Conservation (phyloP, 2,329 filamentous ascomycete genomes). For the Hirsutella rhossiliensis region DNA sequence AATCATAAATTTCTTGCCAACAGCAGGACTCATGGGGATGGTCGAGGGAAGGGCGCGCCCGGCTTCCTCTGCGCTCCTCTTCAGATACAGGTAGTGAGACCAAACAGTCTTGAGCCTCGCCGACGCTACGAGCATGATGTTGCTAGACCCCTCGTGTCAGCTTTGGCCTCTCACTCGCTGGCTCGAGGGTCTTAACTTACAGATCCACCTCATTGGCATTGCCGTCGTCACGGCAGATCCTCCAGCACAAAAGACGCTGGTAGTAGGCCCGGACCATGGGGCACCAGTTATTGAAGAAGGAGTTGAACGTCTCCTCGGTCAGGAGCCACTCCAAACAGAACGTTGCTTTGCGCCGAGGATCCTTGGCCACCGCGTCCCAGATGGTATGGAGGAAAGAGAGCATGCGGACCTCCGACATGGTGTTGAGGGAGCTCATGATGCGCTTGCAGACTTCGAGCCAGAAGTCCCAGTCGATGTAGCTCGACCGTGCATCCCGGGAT, state of each 20-base stretch:
- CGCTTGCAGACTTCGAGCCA: conserved; percentile 72
- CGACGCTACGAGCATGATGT: conserved; percentile 56
- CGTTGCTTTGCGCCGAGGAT: conserved; percentile 53
- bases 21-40: conserved; percentile 72
- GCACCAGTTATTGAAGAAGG: conserved; percentile 87
- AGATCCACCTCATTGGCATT: conserved; percentile 51
- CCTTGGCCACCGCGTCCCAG: conserved; percentile 61
- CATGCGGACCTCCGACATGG: conserved; percentile 77
- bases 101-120: conserved; percentile 60
- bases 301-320: conserved; percentile 61
- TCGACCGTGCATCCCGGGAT: conserved; percentile 22
- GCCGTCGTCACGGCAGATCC: conserved; percentile 66
- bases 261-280: conserved; percentile 91
- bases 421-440: conserved; percentile 76
- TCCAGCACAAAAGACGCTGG: conserved; percentile 84
- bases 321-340: conserved; percentile 68
- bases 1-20: conserved; percentile 77
- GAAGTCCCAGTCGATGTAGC: conserved; percentile 65
- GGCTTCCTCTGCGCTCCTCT: conserved; percentile 48
- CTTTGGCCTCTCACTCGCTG: background rate
- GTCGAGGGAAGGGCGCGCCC: conserved; percentile 54
- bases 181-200: conserved; percentile 36
- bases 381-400: conserved; percentile 70
- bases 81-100: conserved; percentile 68
- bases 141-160: conserved; percentile 30